phyloP scores from a whole-genome alignment of 768 basidiomycete species.

The Termitomyces sp. region DNA sequence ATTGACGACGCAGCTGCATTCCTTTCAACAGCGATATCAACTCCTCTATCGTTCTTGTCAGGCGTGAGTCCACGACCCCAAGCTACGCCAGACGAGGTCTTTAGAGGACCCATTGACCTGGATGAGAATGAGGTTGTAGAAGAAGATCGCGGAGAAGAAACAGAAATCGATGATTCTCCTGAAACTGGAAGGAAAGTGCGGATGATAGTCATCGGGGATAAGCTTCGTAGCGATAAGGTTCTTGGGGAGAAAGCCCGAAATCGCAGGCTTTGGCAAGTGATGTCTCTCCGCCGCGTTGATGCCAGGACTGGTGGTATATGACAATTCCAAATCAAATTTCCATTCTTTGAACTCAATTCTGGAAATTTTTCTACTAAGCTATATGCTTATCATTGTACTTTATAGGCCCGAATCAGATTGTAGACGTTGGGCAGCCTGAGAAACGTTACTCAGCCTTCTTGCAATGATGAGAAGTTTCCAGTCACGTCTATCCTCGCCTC shows the following conservation, averaged over 20 bases:
- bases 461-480: not conserved
- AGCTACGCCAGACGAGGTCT: constrained; percentile 66
- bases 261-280: constrained; percentile 36
- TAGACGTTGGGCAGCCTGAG: not conserved
- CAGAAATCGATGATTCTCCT: constrained; percentile 71
- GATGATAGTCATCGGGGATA: constrained; percentile 46
- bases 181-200: constrained; percentile 54
- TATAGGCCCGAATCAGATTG: not conserved
- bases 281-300: constrained; percentile 33
- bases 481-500: not conserved
- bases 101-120: constrained; percentile 65
- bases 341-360: not conserved
- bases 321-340: not conserved
- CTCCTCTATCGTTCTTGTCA: constrained; percentile 54
- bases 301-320: constrained; percentile 27
- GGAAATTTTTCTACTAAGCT: not conserved
- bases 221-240: constrained; percentile 24
- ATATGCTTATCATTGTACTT: not conserved
- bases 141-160: constrained; percentile 74
- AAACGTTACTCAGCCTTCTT: not conserved
- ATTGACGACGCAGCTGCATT: constrained; percentile 71
- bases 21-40: constrained; percentile 55
- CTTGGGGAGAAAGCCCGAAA: constrained; percentile 30
- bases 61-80: constrained; percentile 31
- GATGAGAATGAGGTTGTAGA: constrained; percentile 77